Evolutionary conservation across 2,329 filamentous ascomycete genomes (phyloP), one percentile per base, ranked within the genome.

Genomic region (Trichoderma aggressivum): DNA sequence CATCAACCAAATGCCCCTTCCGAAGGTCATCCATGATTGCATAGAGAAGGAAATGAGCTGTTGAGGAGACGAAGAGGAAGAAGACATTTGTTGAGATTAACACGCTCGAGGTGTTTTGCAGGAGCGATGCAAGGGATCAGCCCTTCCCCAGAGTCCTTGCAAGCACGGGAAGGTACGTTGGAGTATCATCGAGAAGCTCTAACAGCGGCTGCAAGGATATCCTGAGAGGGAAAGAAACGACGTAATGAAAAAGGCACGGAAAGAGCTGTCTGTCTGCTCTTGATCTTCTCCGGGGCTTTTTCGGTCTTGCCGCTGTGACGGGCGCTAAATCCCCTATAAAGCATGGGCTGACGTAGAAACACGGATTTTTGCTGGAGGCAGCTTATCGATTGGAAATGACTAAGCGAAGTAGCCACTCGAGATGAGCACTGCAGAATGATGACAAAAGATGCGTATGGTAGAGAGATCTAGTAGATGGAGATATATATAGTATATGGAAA

Each of bases 301-400:
- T 67, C 11, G 63, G 8, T 56, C 47, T 30, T 24, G 47, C 21
- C 55, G 63, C 30, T 30, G 63, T 66, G 50, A 56, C 47, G 36
- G 24, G 50, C 50, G 6, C 24, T 32, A 56, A 24, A 6, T 43
- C 32, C 63, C 63, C 63, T 66, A 16, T 36, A 56, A 39, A 36
- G 5, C 63, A 26, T 4, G 47, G 32, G 62, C 34, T 39, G 34
- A n/a, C 18, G 10, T 24, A 24, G 32, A 30, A 43, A 34, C 7
- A 18, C 34, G 11, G 21, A n/a, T 18, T 47, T 30, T 24, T 39
- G 43, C 34, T 34, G 32, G 30, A 14, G 30, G 24, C 26, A 12
- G 7, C 55, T 68, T 68, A 68, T 68, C 55, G 55, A 68, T 68
- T 65, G 47, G 36, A 24, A 8, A 60, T 50, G 64, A 68, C 55